Conservation (phyloP, 2,329 filamentous ascomycete species). For the Penicillium sp. region DNA sequence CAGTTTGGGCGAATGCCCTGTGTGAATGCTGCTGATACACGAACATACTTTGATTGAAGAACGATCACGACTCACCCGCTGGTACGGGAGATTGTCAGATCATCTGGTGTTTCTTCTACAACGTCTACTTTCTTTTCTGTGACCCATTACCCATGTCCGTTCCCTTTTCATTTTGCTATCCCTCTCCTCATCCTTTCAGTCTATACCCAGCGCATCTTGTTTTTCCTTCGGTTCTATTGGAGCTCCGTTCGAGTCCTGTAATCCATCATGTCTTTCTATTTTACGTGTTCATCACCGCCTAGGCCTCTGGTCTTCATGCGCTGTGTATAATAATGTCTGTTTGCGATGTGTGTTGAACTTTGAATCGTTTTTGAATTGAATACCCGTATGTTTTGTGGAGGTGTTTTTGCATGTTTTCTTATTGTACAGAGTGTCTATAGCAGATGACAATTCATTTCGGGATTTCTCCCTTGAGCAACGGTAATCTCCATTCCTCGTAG, state of each 20-base stretch:
- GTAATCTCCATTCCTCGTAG: not conserved
- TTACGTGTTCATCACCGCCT: constrained; percentile 16
- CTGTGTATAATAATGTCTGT: constrained; percentile 26
- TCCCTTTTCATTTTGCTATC: constrained; percentile 4
- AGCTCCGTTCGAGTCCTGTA: constrained; percentile 13
- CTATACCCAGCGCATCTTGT: constrained; percentile 26
- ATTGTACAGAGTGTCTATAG: constrained; percentile 9
- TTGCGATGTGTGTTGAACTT: constrained; percentile 8
- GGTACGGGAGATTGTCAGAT: constrained; percentile 18
- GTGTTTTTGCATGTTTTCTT: not conserved
- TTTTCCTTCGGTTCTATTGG: not conserved
- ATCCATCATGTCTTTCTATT: constrained; percentile 10
- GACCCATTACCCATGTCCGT: not conserved
- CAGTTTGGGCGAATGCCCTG: constrained; percentile 3
- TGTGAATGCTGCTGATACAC: constrained; percentile 21
- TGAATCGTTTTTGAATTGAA: constrained; percentile 15
- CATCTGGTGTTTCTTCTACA: constrained; percentile 11
- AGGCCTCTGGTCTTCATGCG: constrained; percentile 15
- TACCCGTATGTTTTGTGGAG: constrained; percentile 17
- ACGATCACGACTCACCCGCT: constrained; percentile 19
- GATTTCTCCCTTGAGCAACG: not conserved
- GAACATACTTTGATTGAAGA: constrained; percentile 20
- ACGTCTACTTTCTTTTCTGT: not conserved
- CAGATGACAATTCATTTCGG: not conserved
- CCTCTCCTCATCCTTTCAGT: constrained; percentile 14